Conservation (phyloP, 495 filamentous ascomycete species). For the Lepraria neglecta region DNA sequence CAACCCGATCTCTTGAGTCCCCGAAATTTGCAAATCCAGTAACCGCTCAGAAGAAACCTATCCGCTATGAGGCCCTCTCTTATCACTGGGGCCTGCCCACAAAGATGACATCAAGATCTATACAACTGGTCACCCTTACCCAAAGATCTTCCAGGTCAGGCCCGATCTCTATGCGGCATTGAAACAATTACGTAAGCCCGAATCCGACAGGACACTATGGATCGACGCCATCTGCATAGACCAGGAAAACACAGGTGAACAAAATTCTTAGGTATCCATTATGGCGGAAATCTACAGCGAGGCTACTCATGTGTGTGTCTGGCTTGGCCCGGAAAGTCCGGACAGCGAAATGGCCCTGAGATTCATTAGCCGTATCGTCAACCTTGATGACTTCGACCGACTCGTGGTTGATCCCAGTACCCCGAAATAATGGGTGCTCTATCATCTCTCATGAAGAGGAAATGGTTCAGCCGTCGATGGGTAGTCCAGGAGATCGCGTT, state of each 20-base stretch:
- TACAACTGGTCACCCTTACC: background rate
- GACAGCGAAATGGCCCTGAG: constrained; percentile 17
- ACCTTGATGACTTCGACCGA: constrained; percentile 22
- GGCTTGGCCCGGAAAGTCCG: constrained; percentile 27
- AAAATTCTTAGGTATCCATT: constrained; percentile 30
- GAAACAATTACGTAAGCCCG: constrained; percentile 25
- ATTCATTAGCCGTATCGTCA: constrained; percentile 21
- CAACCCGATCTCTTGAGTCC: background rate
- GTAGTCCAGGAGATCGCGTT: constrained; percentile 38
- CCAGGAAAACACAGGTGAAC: constrained; percentile 27
- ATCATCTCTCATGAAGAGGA: constrained; percentile 32
- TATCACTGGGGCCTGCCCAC: constrained; percentile 13
- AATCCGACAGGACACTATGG: constrained; percentile 29
- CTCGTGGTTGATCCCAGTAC: constrained; percentile 13
- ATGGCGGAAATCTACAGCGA: constrained; percentile 33
- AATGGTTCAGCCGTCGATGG: constrained; percentile 37
- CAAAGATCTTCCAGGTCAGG: constrained; percentile 23
- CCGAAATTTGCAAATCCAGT: background rate
- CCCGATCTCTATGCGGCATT: constrained; percentile 31
- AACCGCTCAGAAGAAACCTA: no score
- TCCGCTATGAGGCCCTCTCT: constrained; percentile 16
- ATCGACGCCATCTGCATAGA: no score
- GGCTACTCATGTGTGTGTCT: constrained; percentile 28
- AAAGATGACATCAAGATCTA: background rate
- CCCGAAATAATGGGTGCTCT: constrained; percentile 29